Conservation (phyloP, 2,329 filamentous ascomycete genomes). For the Diaporthe nobilis region DNA sequence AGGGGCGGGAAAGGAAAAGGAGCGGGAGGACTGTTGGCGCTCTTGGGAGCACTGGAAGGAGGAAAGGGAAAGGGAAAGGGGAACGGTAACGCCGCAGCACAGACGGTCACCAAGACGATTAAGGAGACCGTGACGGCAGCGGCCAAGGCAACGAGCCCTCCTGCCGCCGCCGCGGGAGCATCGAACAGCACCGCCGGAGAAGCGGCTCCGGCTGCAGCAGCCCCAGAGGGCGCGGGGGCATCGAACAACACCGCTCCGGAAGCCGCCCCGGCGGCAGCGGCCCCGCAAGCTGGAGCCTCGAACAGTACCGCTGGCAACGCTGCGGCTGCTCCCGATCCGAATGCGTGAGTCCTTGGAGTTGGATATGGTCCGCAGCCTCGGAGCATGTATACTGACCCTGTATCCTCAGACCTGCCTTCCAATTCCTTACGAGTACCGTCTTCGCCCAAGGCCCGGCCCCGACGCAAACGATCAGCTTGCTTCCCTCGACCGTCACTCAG, state of each 20-base stretch:
- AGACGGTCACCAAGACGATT: conserved; percentile 32
- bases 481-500: conserved; percentile 49
- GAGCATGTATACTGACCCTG: background rate
- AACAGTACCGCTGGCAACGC: conserved; percentile 26
- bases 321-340: conserved; percentile 40
- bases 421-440: conserved; percentile 55
- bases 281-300: conserved; percentile 16
- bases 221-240: conserved; percentile 15
- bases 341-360: conserved; percentile 21
- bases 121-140: conserved; percentile 31
- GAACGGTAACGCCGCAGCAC: background rate
- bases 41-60: conserved; percentile 3
- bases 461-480: conserved; percentile 56
- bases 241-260: background rate
- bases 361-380: background rate
- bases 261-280: conserved; percentile 40
- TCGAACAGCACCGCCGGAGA: conserved; percentile 3
- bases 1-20: background rate
- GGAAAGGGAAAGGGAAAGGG: background rate
- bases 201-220: conserved; percentile 35
- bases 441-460: conserved; percentile 48
- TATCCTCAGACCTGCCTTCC: conserved; percentile 36
- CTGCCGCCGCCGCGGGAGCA: conserved; percentile 17
- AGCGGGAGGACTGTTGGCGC: background rate
- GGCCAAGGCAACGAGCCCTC: background rate